A percentile compares a stretch with the other conserved stretches of the same genome.
Conservation (phyloP, 805 yeast species). For the Tetrapisispora iriomotensis region DNA sequence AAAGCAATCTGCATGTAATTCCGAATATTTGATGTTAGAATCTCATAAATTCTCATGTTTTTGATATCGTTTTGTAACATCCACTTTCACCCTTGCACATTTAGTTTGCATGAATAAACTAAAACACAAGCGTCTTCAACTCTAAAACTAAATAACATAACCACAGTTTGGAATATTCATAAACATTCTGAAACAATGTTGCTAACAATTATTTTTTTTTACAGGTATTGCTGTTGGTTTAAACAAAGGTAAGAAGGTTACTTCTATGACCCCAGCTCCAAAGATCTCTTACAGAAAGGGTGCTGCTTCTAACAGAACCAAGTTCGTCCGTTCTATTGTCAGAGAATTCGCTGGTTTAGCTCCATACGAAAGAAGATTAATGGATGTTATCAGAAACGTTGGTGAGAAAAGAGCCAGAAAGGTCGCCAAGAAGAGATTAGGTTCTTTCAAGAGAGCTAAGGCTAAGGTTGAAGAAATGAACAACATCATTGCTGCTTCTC, state of each 20-base stretch:
- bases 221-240: slow-evolving; percentile 90
- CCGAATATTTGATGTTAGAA: too few species aligned
- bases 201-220: slow-evolving; percentile 19
- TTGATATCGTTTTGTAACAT: too few species aligned
- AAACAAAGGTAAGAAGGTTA: slow-evolving; percentile 98
- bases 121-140: background rate
- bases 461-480: slow-evolving; percentile 99
- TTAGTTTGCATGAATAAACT: too few species aligned
- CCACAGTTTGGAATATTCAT: background rate
- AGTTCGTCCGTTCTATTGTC: slow-evolving; percentile 89
- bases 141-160: too few species aligned
- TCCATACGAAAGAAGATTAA: slow-evolving; percentile 99
- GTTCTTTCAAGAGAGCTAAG: slow-evolving; percentile 99
- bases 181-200: slow-evolving; percentile 25
- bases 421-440: slow-evolving; percentile 99
- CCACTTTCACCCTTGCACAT: too few species aligned
- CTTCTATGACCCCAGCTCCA: slow-evolving; percentile 73
- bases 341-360: slow-evolving; percentile 98
- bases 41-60: too few species aligned
- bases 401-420: slow-evolving; percentile 99
- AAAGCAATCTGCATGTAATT: too few species aligned
- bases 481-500: slow-evolving; percentile 91
- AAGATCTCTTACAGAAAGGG: slow-evolving; percentile 96
- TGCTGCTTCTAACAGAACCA: slow-evolving; percentile 88
- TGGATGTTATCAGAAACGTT: slow-evolving; percentile 98